Percentiles rank a stretch among this genome's conserved stretches.
These are phyloP conservation scores for Camelina hispida DNA, from an alignment of 345 rosid species.

Conservation along the genomic window DNA sequence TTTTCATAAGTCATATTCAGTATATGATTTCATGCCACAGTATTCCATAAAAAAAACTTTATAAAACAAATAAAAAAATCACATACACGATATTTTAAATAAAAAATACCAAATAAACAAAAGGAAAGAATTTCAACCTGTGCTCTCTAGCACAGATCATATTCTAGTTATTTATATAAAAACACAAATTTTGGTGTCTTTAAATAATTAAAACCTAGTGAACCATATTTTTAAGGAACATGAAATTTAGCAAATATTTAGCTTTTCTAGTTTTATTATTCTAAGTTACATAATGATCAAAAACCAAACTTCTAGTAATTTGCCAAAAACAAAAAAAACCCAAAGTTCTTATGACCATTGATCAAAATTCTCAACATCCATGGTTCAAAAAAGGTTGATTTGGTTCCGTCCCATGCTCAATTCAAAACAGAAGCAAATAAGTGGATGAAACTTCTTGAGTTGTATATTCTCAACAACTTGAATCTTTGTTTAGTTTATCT, in stretches of 20 bases:
- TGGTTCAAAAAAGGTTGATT: neutral
- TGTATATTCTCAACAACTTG: neutral
- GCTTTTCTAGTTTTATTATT: neutral
- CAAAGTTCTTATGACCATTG: neutral
- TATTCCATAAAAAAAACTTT: too few species aligned
- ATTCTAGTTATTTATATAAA: too few species aligned
- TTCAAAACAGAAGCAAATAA: neutral
- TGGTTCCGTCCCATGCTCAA: neutral
- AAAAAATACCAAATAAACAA: too few species aligned
- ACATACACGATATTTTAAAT: too few species aligned
- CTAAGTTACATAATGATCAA: neutral
- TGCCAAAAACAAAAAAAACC: neutral
- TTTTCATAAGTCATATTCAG: too few species aligned
- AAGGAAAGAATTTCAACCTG: too few species aligned
- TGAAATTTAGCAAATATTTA: neutral
- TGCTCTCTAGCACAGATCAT: too few species aligned
- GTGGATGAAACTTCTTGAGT: neutral
- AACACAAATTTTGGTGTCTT: neutral
- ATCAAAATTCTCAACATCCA: neutral
- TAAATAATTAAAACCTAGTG: neutral
- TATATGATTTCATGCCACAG: too few species aligned
- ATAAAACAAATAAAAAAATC: too few species aligned
- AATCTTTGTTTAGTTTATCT: neutral
- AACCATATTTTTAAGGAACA: neutral
- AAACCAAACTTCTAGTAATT: neutral